Conservation (phyloP, 139 green algal species). For the Coccomyxa sp. region DNA sequence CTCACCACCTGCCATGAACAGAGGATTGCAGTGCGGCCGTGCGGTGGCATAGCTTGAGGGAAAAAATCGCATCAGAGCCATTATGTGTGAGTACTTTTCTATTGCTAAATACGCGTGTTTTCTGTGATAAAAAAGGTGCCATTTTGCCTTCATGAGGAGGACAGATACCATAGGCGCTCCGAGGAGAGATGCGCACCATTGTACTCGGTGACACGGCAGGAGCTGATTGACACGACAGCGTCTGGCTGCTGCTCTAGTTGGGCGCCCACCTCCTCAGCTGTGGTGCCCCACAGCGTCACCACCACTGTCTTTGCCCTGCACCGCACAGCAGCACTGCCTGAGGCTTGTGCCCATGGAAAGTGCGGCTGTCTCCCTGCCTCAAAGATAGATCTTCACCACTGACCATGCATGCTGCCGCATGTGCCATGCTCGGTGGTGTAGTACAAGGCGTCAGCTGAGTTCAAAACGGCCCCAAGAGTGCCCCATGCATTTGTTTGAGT, state of each 20-base stretch:
- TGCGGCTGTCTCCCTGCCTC: neutral
- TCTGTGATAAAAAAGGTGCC: too few relatives aligned
- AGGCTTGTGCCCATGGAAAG: neutral
- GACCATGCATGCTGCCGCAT: neutral
- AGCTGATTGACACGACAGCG: conserved; percentile 39
- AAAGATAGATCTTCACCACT: neutral
- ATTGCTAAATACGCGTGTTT: neutral
- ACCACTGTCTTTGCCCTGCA: conserved; percentile 61
- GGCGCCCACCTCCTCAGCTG: conserved; percentile 22
- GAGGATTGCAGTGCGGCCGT: neutral
- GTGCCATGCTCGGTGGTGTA: too few relatives aligned
- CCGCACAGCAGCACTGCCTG: neutral
- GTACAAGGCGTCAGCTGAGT: too few relatives aligned
- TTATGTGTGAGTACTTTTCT: neutral
- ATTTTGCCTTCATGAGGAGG: neutral
- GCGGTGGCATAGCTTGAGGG: neutral
- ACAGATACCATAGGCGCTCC: too few relatives aligned
- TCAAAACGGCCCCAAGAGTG: too few relatives aligned
- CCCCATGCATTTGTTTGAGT: too few relatives aligned
- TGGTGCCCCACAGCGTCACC: conserved; percentile 71
- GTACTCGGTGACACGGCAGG: conserved; percentile 57
- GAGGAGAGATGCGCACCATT: conserved; percentile 37
- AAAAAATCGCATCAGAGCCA: neutral
- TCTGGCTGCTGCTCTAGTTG: conserved; percentile 43
- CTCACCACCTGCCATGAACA: too few relatives aligned